These are phyloP conservation scores for Apiotrichum mycotoxinovorans DNA, from an alignment of 1,284 basidiomycete species.

Conservation along the genomic window DNA sequence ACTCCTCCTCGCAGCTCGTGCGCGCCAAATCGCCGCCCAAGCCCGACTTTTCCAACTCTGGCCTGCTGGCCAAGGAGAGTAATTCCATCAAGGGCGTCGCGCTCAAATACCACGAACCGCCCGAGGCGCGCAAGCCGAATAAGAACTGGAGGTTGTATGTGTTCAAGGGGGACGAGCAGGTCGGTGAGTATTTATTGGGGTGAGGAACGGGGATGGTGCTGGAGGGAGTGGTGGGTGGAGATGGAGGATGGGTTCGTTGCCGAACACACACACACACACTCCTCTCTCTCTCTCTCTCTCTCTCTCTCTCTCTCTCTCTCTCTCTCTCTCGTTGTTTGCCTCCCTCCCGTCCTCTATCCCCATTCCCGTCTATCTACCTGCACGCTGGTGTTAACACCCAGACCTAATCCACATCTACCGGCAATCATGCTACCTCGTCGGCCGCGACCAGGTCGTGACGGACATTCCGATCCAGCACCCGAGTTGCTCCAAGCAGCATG, in stretches of 20 bases:
- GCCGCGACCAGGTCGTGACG: conserved; percentile 75
- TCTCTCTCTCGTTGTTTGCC: too few species aligned
- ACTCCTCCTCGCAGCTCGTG: conserved; percentile 13
- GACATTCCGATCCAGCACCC: conserved; percentile 93
- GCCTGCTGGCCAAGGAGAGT: conserved; percentile 89
- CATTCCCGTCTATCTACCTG: neutral
- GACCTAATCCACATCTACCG: conserved; percentile 84
- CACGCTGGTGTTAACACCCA: conserved; percentile 40
- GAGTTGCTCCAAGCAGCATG: conserved; percentile 97
- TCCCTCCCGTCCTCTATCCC: too few species aligned
- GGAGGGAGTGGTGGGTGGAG: too few species aligned
- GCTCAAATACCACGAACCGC: conserved; percentile 97
- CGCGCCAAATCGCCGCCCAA: conserved; percentile 42
- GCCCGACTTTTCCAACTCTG: conserved; percentile 84
- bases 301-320: too few species aligned
- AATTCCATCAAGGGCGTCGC: conserved; percentile 84
- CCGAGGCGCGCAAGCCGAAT: conserved; percentile 88
- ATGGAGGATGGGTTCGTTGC: too few species aligned
- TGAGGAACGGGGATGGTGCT: too few species aligned
- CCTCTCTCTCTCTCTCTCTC: too few species aligned
- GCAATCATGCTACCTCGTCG: conserved; percentile 92
- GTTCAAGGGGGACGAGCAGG: conserved; percentile 90
- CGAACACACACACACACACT: too few species aligned
- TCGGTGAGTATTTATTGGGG: conserved; percentile 60
- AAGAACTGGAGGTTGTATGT: conserved; percentile 93